Percentiles rank a stretch among this genome's conserved stretches.
Evolutionary conservation across 257 asterid species (phyloP).

Genomic region (Apocynum venetum): DNA sequence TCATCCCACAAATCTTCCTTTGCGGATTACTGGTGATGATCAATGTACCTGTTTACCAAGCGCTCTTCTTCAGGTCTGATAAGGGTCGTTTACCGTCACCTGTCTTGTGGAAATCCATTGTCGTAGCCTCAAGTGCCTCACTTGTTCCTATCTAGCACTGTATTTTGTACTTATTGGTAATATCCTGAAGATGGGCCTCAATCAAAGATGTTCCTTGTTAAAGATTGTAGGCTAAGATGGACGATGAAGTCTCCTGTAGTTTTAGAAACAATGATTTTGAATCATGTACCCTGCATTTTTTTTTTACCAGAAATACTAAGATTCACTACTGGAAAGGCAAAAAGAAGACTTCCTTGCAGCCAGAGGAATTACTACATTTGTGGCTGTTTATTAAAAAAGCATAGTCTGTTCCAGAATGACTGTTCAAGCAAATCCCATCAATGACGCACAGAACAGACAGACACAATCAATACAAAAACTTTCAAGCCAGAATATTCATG

Average conservation of each 20-base stretch:
- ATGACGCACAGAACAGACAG: background rate
- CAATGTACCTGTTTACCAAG: slow-evolving; percentile 35
- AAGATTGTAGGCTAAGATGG: too few relatives aligned
- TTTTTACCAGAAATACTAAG: too few relatives aligned
- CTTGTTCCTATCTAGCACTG: slow-evolving; percentile 19
- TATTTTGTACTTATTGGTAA: background rate
- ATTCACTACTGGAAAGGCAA: too few relatives aligned
- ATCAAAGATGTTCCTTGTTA: too few relatives aligned
- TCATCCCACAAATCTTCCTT: slow-evolving; percentile 28
- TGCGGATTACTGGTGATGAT: slow-evolving; percentile 22
- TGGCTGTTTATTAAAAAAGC: background rate
- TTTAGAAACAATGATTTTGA: background rate
- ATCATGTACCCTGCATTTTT: background rate
- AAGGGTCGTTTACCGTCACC: slow-evolving; percentile 32
- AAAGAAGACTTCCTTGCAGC: too few relatives aligned
- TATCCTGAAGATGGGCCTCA: too few relatives aligned
- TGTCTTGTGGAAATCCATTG: slow-evolving; percentile 28
- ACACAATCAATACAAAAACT: background rate
- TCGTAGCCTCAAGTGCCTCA: slow-evolving; percentile 26
- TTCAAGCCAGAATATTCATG: background rate
- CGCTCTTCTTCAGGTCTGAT: slow-evolving; percentile 35
- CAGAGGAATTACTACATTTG: too few relatives aligned
- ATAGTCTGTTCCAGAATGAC: background rate
- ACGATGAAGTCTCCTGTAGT: too few relatives aligned
- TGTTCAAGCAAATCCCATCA: background rate